These are phyloP conservation scores for Aegilops longissima DNA, from an alignment of 176 grass and related monocot genomes.

Conservation along the genomic window DNA sequence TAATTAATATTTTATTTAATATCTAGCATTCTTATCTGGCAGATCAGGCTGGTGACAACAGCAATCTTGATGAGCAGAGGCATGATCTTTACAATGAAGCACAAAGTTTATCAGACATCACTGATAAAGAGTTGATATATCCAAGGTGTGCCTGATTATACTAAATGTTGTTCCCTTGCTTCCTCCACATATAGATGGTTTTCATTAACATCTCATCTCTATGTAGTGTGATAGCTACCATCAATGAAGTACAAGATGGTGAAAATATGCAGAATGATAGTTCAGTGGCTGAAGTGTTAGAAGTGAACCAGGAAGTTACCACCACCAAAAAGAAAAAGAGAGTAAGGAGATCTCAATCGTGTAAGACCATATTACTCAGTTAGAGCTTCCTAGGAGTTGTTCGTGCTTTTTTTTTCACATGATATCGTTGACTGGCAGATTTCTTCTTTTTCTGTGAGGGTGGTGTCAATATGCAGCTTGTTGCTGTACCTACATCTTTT, in stretches of 20 bases:
- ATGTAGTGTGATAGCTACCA: slow-evolving; percentile 48
- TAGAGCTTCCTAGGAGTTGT: slow-evolving; percentile 31
- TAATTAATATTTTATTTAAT: slow-evolving; percentile 11
- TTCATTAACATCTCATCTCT: slow-evolving; percentile 31
- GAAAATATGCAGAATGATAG: slow-evolving; percentile 32
- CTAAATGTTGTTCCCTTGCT: neutral
- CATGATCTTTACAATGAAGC: slow-evolving; percentile 21
- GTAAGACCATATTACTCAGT: slow-evolving; percentile 55
- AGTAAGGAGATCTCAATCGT: slow-evolving; percentile 66
- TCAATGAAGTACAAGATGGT: slow-evolving; percentile 34
- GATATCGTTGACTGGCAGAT: slow-evolving; percentile 12
- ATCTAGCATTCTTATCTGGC: slow-evolving; percentile 12
- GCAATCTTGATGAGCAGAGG: slow-evolving; percentile 31
- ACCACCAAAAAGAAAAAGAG: slow-evolving; percentile 68
- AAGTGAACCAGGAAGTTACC: slow-evolving; percentile 30
- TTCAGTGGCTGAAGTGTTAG: slow-evolving; percentile 30
- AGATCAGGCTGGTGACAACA: slow-evolving; percentile 28
- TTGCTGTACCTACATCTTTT: neutral
- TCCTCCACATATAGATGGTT: slow-evolving; percentile 3
- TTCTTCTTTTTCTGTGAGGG: slow-evolving; percentile 10
- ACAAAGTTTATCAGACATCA: slow-evolving; percentile 23
- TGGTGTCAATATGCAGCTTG: slow-evolving; percentile 3
- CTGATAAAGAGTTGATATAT: slow-evolving; percentile 37
- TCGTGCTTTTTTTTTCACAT: slow-evolving; percentile 22
- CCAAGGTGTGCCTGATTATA: slow-evolving; percentile 38